A percentile compares a stretch with the other conserved stretches of the same genome.
phyloP scores from a whole-genome alignment of 2,329 filamentous ascomycete genomes.

The Cladobotryum protrusum region DNA sequence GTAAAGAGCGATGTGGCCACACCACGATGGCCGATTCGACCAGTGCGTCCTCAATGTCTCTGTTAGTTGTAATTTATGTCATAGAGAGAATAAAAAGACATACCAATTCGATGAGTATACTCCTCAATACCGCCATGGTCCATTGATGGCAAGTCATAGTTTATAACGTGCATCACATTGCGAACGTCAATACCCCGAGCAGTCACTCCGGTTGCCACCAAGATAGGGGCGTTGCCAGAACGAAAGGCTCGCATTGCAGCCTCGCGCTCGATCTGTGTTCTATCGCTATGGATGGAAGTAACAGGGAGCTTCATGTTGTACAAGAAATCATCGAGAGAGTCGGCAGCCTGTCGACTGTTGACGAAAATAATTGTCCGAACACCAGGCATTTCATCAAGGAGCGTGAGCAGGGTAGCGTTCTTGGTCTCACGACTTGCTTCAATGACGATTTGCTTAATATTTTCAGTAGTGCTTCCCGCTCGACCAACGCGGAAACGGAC shows the following conservation, averaged over 20 bases:
- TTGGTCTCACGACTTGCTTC: constrained; percentile 62
- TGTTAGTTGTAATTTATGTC: constrained; percentile 1
- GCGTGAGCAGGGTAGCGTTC: constrained; percentile 61
- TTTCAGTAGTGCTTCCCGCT: constrained; percentile 72
- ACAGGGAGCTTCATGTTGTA: constrained; percentile 75
- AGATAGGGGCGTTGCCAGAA: constrained; percentile 64
- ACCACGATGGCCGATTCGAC: constrained; percentile 82
- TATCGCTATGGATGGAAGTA: constrained; percentile 81
- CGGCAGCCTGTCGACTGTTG: constrained; percentile 71
- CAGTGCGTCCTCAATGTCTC: constrained; percentile 65
- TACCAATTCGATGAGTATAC: constrained; percentile 91
- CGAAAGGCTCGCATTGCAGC: constrained; percentile 85
- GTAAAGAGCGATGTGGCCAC: constrained; percentile 86
- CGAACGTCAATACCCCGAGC: constrained; percentile 85
- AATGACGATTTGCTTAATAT: constrained; percentile 74
- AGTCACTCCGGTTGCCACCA: constrained; percentile 80
- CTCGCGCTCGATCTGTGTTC: constrained; percentile 86
- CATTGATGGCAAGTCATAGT: constrained; percentile 75
- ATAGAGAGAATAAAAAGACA: constrained; percentile 19
- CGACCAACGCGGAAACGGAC: constrained; percentile 82
- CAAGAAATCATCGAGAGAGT: constrained; percentile 80
- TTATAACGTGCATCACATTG: constrained; percentile 86
- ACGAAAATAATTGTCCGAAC: constrained; percentile 84
- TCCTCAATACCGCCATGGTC: constrained; percentile 84
- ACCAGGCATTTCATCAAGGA: constrained; percentile 64